A percentile compares a stretch with the other conserved stretches of the same genome.
These are phyloP conservation scores for Babesia ovis DNA, from an alignment of 169 alveolate species.

Conservation along the genomic window DNA sequence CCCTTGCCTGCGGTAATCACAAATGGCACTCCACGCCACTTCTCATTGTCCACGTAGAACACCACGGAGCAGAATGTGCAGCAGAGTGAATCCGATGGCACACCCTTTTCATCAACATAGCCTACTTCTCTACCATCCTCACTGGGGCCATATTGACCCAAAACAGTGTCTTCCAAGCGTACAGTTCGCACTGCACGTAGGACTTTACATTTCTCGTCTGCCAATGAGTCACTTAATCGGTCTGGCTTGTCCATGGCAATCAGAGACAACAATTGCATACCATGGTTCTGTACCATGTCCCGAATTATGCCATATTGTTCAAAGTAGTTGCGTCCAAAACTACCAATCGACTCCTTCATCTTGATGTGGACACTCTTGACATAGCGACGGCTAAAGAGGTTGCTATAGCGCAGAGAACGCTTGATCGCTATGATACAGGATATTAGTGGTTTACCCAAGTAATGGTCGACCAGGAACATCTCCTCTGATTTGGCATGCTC, in stretches of 20 bases:
- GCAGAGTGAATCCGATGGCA: constrained; percentile 49
- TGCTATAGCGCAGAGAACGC: constrained; percentile 37
- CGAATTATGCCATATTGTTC: constrained; percentile 67
- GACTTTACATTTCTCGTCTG: constrained; percentile 47
- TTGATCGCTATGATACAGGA: constrained; percentile 56
- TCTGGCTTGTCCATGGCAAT: constrained; percentile 61
- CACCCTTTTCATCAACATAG: constrained; percentile 39
- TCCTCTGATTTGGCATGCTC: constrained; percentile 50
- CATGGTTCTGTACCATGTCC: constrained; percentile 70
- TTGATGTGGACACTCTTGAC: constrained; percentile 65
- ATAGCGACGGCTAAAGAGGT: constrained; percentile 44
- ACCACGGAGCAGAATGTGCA: constrained; percentile 59
- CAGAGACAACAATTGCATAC: constrained; percentile 57
- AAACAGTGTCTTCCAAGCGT: constrained; percentile 39
- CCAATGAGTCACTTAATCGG: constrained; percentile 13
- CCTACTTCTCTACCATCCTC: constrained; percentile 45
- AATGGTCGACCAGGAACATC: constrained; percentile 64
- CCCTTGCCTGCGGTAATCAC: constrained; percentile 69
- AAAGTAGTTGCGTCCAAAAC: constrained; percentile 59
- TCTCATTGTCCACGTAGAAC: constrained; percentile 55
- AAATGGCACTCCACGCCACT: constrained; percentile 70
- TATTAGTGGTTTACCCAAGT: constrained; percentile 66
- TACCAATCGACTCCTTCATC: constrained; percentile 65
- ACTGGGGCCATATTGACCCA: constrained; percentile 59
- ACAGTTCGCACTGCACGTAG: constrained; percentile 56